These are phyloP conservation scores for Aspergillus spinulosporus DNA, from an alignment of 2,329 filamentous ascomycete species.

Conservation along the genomic window DNA sequence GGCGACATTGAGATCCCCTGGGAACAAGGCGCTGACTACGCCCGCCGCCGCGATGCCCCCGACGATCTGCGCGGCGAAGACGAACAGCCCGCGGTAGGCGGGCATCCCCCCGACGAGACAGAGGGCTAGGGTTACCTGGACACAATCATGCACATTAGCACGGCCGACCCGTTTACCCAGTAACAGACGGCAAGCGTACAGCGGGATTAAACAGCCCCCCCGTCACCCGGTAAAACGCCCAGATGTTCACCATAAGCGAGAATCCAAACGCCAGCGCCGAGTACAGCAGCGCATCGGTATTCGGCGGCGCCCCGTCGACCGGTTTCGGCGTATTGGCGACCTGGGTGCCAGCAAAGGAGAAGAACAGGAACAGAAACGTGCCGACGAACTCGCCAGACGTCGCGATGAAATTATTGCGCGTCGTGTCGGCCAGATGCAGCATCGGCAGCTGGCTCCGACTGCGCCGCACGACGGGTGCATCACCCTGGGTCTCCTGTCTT, in stretches of 20 bases:
- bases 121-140: constrained; percentile 58
- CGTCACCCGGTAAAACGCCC: constrained; percentile 56
- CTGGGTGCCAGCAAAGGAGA: constrained; percentile 50
- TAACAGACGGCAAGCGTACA: constrained; percentile 27
- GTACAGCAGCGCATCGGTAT: constrained; percentile 44
- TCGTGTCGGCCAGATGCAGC: constrained; percentile 35
- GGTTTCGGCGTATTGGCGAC: constrained; percentile 45
- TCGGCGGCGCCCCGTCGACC: constrained; percentile 33
- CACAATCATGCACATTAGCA: neutral
- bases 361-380: constrained; percentile 54
- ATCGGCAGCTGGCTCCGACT: constrained; percentile 31
- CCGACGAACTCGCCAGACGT: constrained; percentile 54
- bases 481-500: no score
- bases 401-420: constrained; percentile 50
- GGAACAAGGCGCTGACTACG: constrained; percentile 59
- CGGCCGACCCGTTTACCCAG: no score
- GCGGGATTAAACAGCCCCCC: constrained; percentile 55
- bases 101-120: constrained; percentile 59
- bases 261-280: constrained; percentile 49
- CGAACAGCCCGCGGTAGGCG: constrained; percentile 52
- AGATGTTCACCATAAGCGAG: constrained; percentile 54
- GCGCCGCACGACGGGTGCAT: no score
- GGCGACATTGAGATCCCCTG: constrained; percentile 55
- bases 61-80: constrained; percentile 59
- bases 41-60: constrained; percentile 61